A percentile compares a stretch with the other conserved stretches of the same genome.
Conservation (phyloP, 2,329 filamentous ascomycete species). For the Elsinoe arachidis region DNA sequence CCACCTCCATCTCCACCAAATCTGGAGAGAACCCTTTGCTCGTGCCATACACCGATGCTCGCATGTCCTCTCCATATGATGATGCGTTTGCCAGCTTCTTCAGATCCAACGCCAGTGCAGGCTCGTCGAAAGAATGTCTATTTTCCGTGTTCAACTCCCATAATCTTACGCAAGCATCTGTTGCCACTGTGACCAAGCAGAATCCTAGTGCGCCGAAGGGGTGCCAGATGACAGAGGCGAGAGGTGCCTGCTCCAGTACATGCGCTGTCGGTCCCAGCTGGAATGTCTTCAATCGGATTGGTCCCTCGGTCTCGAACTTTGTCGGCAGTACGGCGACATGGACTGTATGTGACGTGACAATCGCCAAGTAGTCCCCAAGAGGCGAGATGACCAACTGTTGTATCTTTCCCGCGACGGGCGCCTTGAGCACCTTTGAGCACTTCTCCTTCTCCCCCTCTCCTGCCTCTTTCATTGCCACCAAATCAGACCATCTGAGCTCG, state of each 20-base stretch:
- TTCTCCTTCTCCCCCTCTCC: slow-evolving; percentile 12
- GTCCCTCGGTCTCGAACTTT: slow-evolving; percentile 44
- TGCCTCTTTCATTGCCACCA: slow-evolving; percentile 65
- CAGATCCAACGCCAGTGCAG: slow-evolving; percentile 75
- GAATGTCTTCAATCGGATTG: slow-evolving; percentile 74
- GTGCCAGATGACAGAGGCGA: slow-evolving; percentile 84
- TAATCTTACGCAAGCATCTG: slow-evolving; percentile 76
- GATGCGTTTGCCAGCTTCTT: slow-evolving; percentile 81
- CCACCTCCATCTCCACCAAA: slow-evolving; percentile 86
- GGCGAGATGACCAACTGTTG: slow-evolving; percentile 79
- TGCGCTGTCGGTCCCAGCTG: slow-evolving; percentile 89
- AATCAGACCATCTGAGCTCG: slow-evolving; percentile 84
- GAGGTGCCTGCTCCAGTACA: slow-evolving; percentile 71
- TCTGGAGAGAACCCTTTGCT: slow-evolving; percentile 83
- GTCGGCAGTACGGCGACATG: slow-evolving; percentile 78
- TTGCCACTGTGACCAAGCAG: slow-evolving; percentile 79
- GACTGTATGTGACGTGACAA: slow-evolving; percentile 78
- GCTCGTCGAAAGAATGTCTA: slow-evolving; percentile 77
- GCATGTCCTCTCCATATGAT: slow-evolving; percentile 73
- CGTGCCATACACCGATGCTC: slow-evolving; percentile 62
- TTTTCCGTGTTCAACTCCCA: slow-evolving; percentile 85
- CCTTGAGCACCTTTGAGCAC: slow-evolving; percentile 57
- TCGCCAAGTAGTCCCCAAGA: slow-evolving; percentile 69
- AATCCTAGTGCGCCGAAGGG: slow-evolving; percentile 74
- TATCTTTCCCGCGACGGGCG: slow-evolving; percentile 72